Percentiles rank a stretch among this genome's conserved stretches.
Evolutionary conservation across 345 rosid genomes (phyloP).

Genomic region (Eucalyptus leucophloia): DNA sequence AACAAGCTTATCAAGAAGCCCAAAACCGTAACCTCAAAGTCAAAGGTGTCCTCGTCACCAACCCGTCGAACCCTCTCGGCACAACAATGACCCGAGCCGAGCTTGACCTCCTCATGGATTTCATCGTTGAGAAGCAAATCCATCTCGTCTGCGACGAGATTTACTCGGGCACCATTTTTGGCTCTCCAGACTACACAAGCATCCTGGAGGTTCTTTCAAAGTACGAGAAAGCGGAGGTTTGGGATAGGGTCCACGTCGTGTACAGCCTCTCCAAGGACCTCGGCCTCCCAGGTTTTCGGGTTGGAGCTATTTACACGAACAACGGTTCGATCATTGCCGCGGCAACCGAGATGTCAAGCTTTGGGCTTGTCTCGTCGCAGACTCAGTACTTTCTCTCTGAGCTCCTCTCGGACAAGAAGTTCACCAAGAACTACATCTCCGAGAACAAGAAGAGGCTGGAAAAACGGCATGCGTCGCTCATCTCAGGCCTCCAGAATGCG

Average conservation of each 20-base stretch:
- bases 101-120: conserved; percentile 47
- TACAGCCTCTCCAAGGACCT: conserved; percentile 85
- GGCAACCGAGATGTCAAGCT: conserved; percentile 90
- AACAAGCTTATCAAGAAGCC: neutral
- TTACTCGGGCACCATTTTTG: conserved; percentile 64
- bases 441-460: conserved; percentile 52
- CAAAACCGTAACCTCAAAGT: neutral
- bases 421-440: conserved; percentile 41
- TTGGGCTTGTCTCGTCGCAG: conserved; percentile 81
- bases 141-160: conserved; percentile 86
- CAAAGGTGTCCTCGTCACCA: conserved; percentile 17
- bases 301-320: conserved; percentile 71
- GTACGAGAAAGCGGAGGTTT: conserved; percentile 7
- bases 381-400: conserved; percentile 60
- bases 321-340: conserved; percentile 42
- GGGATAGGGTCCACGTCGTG: conserved; percentile 55
- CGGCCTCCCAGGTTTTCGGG: conserved; percentile 88
- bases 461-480: conserved; percentile 29
- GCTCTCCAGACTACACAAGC: conserved; percentile 48
- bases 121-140: conserved; percentile 27
- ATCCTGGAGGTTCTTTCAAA: conserved; percentile 35
- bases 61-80: conserved; percentile 10
- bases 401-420: conserved; percentile 54
- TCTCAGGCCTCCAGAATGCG: conserved; percentile 40
- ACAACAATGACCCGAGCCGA: conserved; percentile 27